These are phyloP conservation scores for Auriscalpium vulgare DNA, from an alignment of 768 basidiomycete genomes.

Conservation along the genomic window DNA sequence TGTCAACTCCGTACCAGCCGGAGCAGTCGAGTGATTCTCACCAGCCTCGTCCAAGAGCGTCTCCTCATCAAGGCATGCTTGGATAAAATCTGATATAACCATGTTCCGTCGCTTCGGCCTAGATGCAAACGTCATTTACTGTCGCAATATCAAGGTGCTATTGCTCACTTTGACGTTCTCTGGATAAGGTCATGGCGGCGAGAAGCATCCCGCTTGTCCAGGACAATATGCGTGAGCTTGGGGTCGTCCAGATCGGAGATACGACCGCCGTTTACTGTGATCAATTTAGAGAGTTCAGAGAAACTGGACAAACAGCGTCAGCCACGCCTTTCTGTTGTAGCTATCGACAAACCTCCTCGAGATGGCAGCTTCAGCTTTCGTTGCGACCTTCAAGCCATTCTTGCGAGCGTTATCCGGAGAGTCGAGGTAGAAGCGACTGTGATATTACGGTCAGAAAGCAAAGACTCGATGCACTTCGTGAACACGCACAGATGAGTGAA, in stretches of 20 bases:
- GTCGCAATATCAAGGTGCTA: background rate
- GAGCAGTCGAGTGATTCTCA: slow-evolving; percentile 22
- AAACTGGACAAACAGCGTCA: slow-evolving; percentile 39
- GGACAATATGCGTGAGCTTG: slow-evolving; percentile 78
- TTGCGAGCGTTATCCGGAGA: slow-evolving; percentile 61
- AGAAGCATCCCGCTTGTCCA: slow-evolving; percentile 76
- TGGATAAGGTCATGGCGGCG: slow-evolving; percentile 65
- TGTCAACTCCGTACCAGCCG: too few species aligned
- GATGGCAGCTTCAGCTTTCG: slow-evolving; percentile 46
- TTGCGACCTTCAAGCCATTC: slow-evolving; percentile 52
- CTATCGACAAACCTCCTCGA: slow-evolving; percentile 39
- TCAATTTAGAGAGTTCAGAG: slow-evolving; percentile 36
- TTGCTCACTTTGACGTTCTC: slow-evolving; percentile 58
- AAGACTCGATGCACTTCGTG: background rate
- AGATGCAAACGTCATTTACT: background rate
- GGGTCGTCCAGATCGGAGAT: slow-evolving; percentile 62
- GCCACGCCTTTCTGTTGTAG: background rate
- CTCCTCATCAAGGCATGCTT: slow-evolving; percentile 73
- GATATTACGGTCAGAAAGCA: background rate
- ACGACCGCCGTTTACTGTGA: slow-evolving; percentile 66
- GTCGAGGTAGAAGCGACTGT: slow-evolving; percentile 85
- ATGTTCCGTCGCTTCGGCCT: slow-evolving; percentile 80
- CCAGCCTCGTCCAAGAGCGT: slow-evolving; percentile 84
- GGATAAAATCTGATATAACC: slow-evolving; percentile 69
- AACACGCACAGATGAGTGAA: slow-evolving; percentile 72